Conservation (phyloP, 2,329 filamentous ascomycete species). For the Botrytis fragariae region DNA sequence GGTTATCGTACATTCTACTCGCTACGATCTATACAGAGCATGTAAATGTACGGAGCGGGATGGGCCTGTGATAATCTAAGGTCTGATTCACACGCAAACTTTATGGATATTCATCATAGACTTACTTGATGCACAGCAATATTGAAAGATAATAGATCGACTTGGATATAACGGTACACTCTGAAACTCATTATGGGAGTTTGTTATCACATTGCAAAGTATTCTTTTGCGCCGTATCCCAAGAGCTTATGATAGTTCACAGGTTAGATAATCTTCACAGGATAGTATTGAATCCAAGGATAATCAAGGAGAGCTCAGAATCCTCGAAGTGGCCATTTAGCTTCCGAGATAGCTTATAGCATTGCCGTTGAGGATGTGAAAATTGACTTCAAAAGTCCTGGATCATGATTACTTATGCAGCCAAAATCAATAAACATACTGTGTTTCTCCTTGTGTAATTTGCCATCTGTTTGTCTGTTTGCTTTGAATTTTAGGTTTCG, state of each 20-base stretch:
- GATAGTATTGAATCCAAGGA: neutral
- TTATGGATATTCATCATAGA: no score
- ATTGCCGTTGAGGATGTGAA: neutral
- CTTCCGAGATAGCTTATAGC: neutral
- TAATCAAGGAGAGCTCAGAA: neutral
- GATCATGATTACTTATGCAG: neutral
- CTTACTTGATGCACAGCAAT: no score
- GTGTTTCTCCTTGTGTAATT: neutral
- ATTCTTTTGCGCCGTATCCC: neutral
- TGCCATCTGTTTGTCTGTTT: neutral
- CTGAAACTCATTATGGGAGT: neutral
- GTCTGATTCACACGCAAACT: neutral
- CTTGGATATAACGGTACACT: neutral
- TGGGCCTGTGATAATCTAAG: rapidly evolving
- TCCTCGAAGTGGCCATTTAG: neutral
- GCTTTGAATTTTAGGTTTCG: neutral
- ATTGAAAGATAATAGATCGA: no score
- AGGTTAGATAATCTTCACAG: neutral
- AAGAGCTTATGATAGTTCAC: neutral
- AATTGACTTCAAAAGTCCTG: neutral
- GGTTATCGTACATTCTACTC: neutral
- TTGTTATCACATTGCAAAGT: neutral
- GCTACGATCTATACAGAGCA: neutral
- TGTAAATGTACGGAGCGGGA: neutral
- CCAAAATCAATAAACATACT: neutral